Conservation (phyloP, 116 monocot species). For the Zostera marina region DNA sequence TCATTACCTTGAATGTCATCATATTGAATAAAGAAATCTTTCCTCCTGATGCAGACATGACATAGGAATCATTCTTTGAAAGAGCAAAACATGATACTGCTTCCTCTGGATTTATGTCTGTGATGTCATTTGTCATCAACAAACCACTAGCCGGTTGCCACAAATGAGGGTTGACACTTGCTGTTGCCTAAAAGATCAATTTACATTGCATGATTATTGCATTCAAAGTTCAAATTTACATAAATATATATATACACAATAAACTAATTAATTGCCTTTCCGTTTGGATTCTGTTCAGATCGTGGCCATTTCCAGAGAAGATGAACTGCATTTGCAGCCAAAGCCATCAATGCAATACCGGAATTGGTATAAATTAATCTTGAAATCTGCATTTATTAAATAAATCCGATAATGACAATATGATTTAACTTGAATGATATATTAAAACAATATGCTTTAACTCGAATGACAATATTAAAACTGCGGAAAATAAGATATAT, state of each 20-base stretch:
- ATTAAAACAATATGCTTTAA: too few species aligned
- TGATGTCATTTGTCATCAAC: slow-evolving; percentile 60
- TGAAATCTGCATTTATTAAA: slow-evolving; percentile 39
- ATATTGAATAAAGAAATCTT: slow-evolving; percentile 69
- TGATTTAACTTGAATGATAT: too few species aligned
- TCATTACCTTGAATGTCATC: slow-evolving; percentile 66
- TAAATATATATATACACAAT: background rate
- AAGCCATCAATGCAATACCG: slow-evolving; percentile 80
- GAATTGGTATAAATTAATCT: slow-evolving; percentile 96
- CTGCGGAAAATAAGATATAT: background rate
- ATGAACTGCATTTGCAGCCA: slow-evolving; percentile 90
- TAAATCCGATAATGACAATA: background rate
- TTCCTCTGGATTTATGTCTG: slow-evolving; percentile 57
- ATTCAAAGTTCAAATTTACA: background rate
- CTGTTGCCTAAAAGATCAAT: slow-evolving; percentile 29
- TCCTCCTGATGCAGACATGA: slow-evolving; percentile 78
- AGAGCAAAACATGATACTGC: slow-evolving; percentile 61
- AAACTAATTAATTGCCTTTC: slow-evolving; percentile 42
- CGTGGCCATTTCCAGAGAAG: slow-evolving; percentile 93
- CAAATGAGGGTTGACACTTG: slow-evolving; percentile 45
- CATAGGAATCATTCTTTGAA: slow-evolving; percentile 80
- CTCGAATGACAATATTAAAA: too few species aligned
- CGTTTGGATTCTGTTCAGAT: slow-evolving; percentile 59
- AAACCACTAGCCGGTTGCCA: slow-evolving; percentile 76
- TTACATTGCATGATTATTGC: background rate